Evolutionary conservation across 345 rosid genomes (phyloP).

Genomic region (Pistacia atlantica): DNA sequence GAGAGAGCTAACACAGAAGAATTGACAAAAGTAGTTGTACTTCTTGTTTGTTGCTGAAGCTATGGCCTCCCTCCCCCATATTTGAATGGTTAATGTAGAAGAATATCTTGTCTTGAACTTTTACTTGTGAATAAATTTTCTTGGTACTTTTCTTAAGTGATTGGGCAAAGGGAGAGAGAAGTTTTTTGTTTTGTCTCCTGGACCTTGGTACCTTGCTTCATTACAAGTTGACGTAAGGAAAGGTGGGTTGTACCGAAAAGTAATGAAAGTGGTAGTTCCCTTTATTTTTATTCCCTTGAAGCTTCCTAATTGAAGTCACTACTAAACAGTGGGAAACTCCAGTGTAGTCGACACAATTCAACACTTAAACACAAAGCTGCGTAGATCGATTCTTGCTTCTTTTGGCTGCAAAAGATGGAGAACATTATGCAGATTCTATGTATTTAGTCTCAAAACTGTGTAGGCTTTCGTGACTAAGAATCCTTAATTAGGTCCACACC

Average conservation of each 20-base stretch:
- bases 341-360: not conserved
- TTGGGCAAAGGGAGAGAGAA: conserved; percentile 8
- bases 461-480: no score
- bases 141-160: conserved; percentile 44
- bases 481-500: no score
- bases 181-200: not conserved
- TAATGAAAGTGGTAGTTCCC: not conserved
- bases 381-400: not conserved
- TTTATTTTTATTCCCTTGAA: not conserved
- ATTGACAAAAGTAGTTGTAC: not conserved
- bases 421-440: not conserved
- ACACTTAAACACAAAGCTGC: not conserved
- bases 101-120: conserved; percentile 22
- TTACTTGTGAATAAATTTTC: conserved; percentile 17
- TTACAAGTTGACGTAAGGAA: not conserved
- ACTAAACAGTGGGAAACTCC: not conserved
- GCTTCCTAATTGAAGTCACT: not conserved
- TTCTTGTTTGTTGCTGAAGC: conserved; percentile 23
- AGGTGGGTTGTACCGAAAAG: not conserved
- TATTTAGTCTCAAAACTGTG: no score
- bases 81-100: conserved; percentile 14
- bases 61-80: not conserved
- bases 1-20: not conserved
- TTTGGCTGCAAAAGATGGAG: not conserved
- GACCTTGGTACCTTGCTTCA: conserved; percentile 24